phyloP scores from a whole-genome alignment of 2,329 filamentous ascomycete genomes.

The Rhynchosporium secalis region DNA sequence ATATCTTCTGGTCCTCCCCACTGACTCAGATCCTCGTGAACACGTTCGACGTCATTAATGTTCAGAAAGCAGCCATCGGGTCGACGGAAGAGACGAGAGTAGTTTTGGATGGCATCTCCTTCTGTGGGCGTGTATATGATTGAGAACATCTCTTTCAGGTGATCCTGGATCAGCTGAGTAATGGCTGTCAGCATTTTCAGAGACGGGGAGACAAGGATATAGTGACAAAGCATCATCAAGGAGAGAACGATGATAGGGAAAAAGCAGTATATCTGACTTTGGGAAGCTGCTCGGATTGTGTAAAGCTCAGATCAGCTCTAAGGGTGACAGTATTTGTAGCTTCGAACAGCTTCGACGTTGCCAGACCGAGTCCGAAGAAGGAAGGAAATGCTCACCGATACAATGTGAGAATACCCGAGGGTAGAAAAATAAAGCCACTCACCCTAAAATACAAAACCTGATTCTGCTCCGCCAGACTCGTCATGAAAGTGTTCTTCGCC shows the following conservation, averaged over 20 bases:
- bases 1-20: constrained; percentile 73
- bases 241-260: background rate
- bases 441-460: constrained; percentile 78
- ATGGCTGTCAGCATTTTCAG: constrained; percentile 12
- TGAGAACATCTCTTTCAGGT: constrained; percentile 84
- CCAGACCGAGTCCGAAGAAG: too few relatives aligned
- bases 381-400: background rate
- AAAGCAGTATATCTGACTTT: background rate
- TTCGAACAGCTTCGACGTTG: too few relatives aligned
- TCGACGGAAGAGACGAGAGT: constrained; percentile 72
- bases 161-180: constrained; percentile 66
- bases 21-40: constrained; percentile 65
- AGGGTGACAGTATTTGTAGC: too few relatives aligned
- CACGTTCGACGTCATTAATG: constrained; percentile 64
- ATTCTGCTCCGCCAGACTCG: constrained; percentile 82
- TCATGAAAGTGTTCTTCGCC: constrained; percentile 86
- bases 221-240: background rate
- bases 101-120: constrained; percentile 84
- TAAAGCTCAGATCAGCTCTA: too few relatives aligned
- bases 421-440: constrained; percentile 24
- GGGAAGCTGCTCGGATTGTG: too few relatives aligned
- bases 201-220: background rate
- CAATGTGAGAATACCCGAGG: background rate
- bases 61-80: constrained; percentile 83
- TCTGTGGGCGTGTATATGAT: constrained; percentile 92